These are phyloP conservation scores for Boletales sp. DNA, from an alignment of 768 basidiomycete species.

Conservation along the genomic window DNA sequence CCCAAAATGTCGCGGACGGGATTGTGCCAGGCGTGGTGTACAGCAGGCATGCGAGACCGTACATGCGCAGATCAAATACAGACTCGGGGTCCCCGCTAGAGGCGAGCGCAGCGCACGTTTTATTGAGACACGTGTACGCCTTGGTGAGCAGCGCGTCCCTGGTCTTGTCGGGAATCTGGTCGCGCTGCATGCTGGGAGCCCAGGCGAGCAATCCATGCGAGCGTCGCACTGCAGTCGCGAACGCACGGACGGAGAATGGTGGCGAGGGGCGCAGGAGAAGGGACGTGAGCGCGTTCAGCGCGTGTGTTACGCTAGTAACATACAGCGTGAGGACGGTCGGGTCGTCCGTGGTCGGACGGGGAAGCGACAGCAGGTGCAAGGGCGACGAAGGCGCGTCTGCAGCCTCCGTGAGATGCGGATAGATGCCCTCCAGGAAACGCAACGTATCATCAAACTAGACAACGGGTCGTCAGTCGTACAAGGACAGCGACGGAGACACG, in stretches of 20 bases:
- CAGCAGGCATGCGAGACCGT: constrained; percentile 46
- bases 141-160: constrained; percentile 57
- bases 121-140: constrained; percentile 51
- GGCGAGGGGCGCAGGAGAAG: constrained; percentile 18
- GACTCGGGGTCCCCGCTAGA: constrained; percentile 16
- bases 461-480: neutral
- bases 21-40: constrained; percentile 46
- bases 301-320: constrained; percentile 57
- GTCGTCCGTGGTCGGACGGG: constrained; percentile 34
- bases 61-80: constrained; percentile 39
- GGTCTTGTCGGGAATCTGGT: constrained; percentile 47
- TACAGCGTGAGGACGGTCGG: constrained; percentile 47
- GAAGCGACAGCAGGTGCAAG: constrained; percentile 39
- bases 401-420: constrained; percentile 34
- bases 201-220: constrained; percentile 47
- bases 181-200: constrained; percentile 39
- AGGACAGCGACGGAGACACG: constrained; percentile 24
- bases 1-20: constrained; percentile 62
- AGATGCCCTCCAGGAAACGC: constrained; percentile 43
- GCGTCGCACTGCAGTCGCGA: constrained; percentile 30
- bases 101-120: constrained; percentile 30
- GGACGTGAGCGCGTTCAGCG: constrained; percentile 42
- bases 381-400: constrained; percentile 5
- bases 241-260: constrained; percentile 13
- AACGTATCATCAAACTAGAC: constrained; percentile 54